Evolutionary conservation across 768 basidiomycete genomes (phyloP).

Genomic region (Macrocybe gigantea): DNA sequence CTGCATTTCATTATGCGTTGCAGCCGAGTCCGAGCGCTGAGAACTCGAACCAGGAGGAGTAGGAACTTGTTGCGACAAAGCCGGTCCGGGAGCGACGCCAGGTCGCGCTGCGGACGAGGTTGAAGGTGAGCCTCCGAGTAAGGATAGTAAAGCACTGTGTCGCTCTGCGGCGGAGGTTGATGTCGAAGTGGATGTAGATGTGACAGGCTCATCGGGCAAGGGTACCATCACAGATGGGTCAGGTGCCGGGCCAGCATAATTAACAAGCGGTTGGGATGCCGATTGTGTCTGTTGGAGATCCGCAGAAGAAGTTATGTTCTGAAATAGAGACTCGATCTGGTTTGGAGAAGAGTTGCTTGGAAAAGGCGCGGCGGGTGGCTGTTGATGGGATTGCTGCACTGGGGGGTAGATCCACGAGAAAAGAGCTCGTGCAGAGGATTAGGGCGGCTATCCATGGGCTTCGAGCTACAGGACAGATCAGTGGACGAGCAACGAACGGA

Average conservation of each 20-base stretch:
- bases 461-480: conserved; percentile 7
- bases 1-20: conserved; percentile 57
- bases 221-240: conserved; percentile 33
- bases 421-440: conserved; percentile 44
- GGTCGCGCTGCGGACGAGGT: conserved; percentile 16
- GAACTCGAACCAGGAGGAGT: conserved; percentile 58
- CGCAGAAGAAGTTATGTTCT: conserved; percentile 38
- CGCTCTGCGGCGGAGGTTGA: conserved; percentile 49
- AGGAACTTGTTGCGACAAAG: conserved; percentile 54
- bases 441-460: conserved; percentile 34
- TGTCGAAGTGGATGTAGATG: conserved; percentile 35
- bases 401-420: conserved; percentile 52
- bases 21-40: conserved; percentile 44
- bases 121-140: conserved; percentile 49
- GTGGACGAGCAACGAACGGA: conserved; percentile 3
- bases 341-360: conserved; percentile 43
- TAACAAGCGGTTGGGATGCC: conserved; percentile 17
- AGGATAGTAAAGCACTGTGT: conserved; percentile 70
- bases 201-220: conserved; percentile 39
- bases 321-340: conserved; percentile 67
- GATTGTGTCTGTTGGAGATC: conserved; percentile 29
- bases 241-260: conserved; percentile 27
- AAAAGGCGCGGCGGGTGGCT: conserved; percentile 30
- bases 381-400: conserved; percentile 18
- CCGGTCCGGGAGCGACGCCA: conserved; percentile 17